phyloP scores from a whole-genome alignment of 805 yeast genomes.

The Torulaspora maleeae region DNA sequence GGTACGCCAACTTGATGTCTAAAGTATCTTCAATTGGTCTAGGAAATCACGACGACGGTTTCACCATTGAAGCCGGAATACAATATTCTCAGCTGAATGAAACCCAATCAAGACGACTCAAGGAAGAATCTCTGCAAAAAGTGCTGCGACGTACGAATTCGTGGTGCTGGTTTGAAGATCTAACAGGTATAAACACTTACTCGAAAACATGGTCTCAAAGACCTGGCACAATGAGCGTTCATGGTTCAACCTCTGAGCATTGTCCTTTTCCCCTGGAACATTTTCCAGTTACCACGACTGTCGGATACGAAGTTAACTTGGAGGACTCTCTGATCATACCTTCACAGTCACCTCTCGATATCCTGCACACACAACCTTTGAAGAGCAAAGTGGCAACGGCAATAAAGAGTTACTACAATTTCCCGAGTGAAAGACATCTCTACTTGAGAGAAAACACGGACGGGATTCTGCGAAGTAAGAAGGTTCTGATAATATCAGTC shows the following conservation, averaged over 20 bases:
- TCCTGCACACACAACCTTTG: slow-evolving; percentile 33
- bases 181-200: slow-evolving; percentile 14
- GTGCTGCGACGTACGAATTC: slow-evolving; percentile 22
- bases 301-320: slow-evolving; percentile 23
- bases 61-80: slow-evolving; percentile 18
- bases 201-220: slow-evolving; percentile 13
- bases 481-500: slow-evolving; percentile 30
- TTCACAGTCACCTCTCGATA: slow-evolving; percentile 23
- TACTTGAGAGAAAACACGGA: slow-evolving; percentile 31
- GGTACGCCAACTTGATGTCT: slow-evolving; percentile 16
- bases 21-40: slow-evolving; percentile 15
- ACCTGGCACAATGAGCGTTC: slow-evolving; percentile 28
- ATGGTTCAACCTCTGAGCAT: slow-evolving; percentile 28
- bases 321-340: slow-evolving; percentile 34
- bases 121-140: slow-evolving; percentile 25
- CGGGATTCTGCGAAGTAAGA: slow-evolving; percentile 21
- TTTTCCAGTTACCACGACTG: slow-evolving; percentile 20
- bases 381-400: slow-evolving; percentile 36
- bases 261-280: slow-evolving; percentile 28
- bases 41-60: slow-evolving; percentile 2
- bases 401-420: slow-evolving; percentile 38
- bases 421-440: slow-evolving; percentile 36
- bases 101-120: slow-evolving; percentile 26
- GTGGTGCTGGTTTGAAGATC: slow-evolving; percentile 35
- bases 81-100: slow-evolving; percentile 27